phyloP scores from a whole-genome alignment of 2,329 filamentous ascomycete species.

The Davidsoniella australis region DNA sequence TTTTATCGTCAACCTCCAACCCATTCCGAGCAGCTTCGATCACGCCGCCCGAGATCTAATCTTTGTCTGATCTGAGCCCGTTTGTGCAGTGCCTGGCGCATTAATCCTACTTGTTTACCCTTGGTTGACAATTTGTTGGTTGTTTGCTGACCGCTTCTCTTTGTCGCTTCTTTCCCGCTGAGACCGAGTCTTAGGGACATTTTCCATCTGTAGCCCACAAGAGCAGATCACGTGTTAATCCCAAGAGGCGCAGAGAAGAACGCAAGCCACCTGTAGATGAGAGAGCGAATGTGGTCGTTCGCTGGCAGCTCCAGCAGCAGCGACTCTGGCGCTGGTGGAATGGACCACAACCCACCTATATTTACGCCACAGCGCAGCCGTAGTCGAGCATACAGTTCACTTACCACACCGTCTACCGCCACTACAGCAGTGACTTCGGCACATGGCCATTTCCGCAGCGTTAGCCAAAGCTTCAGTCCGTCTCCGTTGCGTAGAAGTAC shows the following conservation, averaged over 20 bases:
- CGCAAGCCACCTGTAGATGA: not conserved
- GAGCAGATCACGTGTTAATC: too few species aligned
- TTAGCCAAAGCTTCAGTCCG: conserved; percentile 8
- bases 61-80: too few species aligned
- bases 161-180: not conserved
- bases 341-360: conserved; percentile 3
- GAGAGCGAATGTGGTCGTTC: conserved; percentile 8
- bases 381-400: conserved; percentile 7
- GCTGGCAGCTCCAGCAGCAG: conserved; percentile 5
- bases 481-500: conserved; percentile 9
- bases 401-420: conserved; percentile 6
- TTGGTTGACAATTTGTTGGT: not conserved
- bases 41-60: too few species aligned
- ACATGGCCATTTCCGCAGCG: conserved; percentile 5
- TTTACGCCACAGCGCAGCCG: conserved; percentile 9
- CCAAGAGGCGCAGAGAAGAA: too few species aligned
- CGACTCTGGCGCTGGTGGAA: conserved; percentile 1
- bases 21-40: too few species aligned
- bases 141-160: not conserved
- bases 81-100: not conserved
- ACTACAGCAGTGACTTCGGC: not conserved
- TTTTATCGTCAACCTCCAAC: too few species aligned
- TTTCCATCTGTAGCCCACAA: not conserved
- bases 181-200: not conserved
- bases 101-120: not conserved